These are phyloP conservation scores for Annulohypoxylon maeteangense DNA, from an alignment of 495 filamentous ascomycete species.

Conservation along the genomic window DNA sequence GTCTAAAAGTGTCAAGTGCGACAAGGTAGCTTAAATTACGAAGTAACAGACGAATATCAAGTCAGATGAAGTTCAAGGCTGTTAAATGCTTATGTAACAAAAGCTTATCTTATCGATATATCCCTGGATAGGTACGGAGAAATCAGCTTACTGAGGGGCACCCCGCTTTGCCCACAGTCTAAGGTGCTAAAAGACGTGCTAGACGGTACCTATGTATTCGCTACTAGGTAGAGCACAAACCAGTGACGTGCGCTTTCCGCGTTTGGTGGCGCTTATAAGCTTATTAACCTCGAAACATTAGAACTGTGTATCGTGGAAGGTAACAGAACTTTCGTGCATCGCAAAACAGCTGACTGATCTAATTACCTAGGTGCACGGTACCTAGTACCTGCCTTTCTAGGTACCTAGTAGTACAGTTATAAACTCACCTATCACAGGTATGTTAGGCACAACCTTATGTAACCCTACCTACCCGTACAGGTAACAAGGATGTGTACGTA, in stretches of 20 bases:
- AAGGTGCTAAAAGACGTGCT: conserved; percentile 8
- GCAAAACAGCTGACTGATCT: conserved; percentile 11
- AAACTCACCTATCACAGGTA: neutral
- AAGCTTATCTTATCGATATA: conserved; percentile 17
- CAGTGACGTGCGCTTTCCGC: conserved; percentile 32
- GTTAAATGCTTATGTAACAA: neutral
- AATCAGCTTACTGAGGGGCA: conserved; percentile 15
- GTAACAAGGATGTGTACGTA: neutral
- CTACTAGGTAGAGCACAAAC: neutral
- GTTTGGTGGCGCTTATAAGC: neutral
- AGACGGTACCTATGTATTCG: neutral
- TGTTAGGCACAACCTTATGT: neutral
- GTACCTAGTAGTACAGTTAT: neutral
- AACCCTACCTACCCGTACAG: neutral
- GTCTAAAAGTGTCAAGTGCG: neutral
- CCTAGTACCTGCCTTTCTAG: too few relatives aligned
- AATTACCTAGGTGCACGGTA: neutral
- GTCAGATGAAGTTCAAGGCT: neutral
- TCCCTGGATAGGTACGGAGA: neutral
- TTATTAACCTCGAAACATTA: conserved; percentile 12
- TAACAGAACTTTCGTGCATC: conserved; percentile 11
- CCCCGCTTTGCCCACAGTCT: conserved; percentile 16
- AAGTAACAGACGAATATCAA: neutral
- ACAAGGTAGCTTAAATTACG: conserved; percentile 5
- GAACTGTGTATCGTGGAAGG: neutral